Conservation (phyloP, 2,329 filamentous ascomycete species). For the Botryotinia narcissicola region DNA sequence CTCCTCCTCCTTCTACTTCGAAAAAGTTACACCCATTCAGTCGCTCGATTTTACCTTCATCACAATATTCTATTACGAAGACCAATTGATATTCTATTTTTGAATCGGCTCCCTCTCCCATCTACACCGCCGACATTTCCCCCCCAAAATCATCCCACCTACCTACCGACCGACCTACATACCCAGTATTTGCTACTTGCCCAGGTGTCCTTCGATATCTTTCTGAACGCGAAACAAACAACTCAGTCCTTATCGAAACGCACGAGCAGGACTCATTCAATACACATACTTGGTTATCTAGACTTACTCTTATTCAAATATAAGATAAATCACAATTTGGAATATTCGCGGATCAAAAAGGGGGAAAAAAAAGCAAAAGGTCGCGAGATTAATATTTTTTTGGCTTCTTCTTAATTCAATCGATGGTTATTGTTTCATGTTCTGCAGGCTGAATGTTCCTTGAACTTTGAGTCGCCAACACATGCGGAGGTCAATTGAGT, state of each 20-base stretch:
- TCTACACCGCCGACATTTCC: not conserved
- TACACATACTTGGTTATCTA: slow-evolving; percentile 5
- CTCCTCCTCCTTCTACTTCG: not conserved
- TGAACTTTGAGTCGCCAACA: slow-evolving; percentile 36
- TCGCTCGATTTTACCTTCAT: not conserved
- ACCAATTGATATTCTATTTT: not conserved
- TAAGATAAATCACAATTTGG: not conserved
- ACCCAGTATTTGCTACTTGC: not conserved
- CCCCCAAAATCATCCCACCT: not conserved
- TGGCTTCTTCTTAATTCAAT: slow-evolving; percentile 28
- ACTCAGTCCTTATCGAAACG: slow-evolving; percentile 2
- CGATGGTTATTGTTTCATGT: slow-evolving; percentile 35
- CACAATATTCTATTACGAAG: not conserved
- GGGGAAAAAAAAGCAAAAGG: not conserved
- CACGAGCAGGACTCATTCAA: slow-evolving; percentile 15
- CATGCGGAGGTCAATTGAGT: slow-evolving; percentile 34
- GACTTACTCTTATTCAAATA: slow-evolving; percentile 4
- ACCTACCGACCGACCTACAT: not conserved
- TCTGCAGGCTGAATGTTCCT: slow-evolving; percentile 34
- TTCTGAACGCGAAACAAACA: not conserved
- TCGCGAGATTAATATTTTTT: slow-evolving; percentile 15
- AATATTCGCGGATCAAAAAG: slow-evolving; percentile 3
- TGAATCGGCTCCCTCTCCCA: not conserved
- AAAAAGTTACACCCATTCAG: not conserved
- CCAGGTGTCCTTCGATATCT: slow-evolving; percentile 1